Evolutionary conservation across 2,329 filamentous ascomycete genomes (phyloP), one percentile per base, ranked within the genome.

Genomic region (Fusarium sacchari): DNA sequence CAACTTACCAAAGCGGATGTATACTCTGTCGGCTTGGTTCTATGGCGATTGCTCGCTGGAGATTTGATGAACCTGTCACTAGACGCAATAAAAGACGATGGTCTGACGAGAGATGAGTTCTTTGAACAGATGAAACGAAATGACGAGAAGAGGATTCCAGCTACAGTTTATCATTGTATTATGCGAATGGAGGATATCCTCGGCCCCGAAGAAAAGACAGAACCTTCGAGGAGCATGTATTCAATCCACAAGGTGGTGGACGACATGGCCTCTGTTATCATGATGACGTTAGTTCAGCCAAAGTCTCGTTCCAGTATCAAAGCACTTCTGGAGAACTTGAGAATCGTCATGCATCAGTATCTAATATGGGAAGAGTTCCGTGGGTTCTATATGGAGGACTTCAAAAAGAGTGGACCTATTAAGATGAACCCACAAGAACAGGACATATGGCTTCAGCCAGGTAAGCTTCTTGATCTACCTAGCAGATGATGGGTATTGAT

Each of bases 171-270:
- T 15, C 34, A 28, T n/a, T 39, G 14, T 2, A 3, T 53, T 4
- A n/a, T 53, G 24, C 5, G 24, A 5, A 6, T 53, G 20, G 34
- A 53, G 9, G 26, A 53, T 5, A 53, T 53, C 20, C 24, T 53
- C 3, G 50, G 50, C 1, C 32, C 34, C 0, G 14, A n/a, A 0
- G 34, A 53, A 7, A 26, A 28, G 9, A 0, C 7, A 9, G 10
- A 39, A 14, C 14, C 50, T n/a, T 37, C 50, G 0, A 28, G 3
- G 9, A 39, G 50, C 20, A 28, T 28, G 50, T 39, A 53, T 9
- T 39, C 50, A 0, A 39, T 53, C 20, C 24, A 53, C 18, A 28
- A 53, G 7, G 24, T 39, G 3, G 34, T 39, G 3, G 24, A 39
- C 0, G 50, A 37, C 14, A 53, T 53, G 50, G 50, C 50, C 3